These are phyloP conservation scores for Metschnikowia borealis DNA, from an alignment of 805 yeast species.

Conservation along the genomic window DNA sequence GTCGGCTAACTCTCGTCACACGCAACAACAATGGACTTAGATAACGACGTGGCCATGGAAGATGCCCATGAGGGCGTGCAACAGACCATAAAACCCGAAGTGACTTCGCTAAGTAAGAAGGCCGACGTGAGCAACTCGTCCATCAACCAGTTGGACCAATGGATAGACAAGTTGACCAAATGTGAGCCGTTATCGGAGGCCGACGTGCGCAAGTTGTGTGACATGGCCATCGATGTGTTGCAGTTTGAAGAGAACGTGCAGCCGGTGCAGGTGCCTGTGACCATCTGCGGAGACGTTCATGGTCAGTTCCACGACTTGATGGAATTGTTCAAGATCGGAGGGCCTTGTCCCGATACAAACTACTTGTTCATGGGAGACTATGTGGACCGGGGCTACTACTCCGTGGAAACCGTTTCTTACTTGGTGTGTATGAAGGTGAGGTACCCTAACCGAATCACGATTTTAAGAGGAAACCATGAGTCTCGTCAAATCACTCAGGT, in stretches of 20 bases:
- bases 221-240: constrained; percentile 86
- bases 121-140: constrained; percentile 31
- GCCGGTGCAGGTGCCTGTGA: constrained; percentile 92
- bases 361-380: constrained; percentile 58
- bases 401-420: constrained; percentile 87
- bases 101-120: constrained; percentile 32
- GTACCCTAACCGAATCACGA: constrained; percentile 87
- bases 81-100: constrained; percentile 28
- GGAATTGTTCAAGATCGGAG: constrained; percentile 88
- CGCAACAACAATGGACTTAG: constrained; percentile 56
- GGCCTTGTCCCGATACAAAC: constrained; percentile 49
- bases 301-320: constrained; percentile 95
- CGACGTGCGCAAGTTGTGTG: constrained; percentile 75
- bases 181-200: constrained; percentile 82
- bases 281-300: constrained; percentile 95
- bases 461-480: constrained; percentile 92
- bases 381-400: constrained; percentile 86
- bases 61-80: constrained; percentile 56
- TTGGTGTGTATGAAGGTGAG: constrained; percentile 89
- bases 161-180: constrained; percentile 76
- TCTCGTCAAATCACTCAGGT: constrained; percentile 95
- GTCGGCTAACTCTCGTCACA: neutral
- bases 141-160: constrained; percentile 71
- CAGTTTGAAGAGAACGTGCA: constrained; percentile 93
- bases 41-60: constrained; percentile 81